Evolutionary conservation across 116 monocot genomes (phyloP), one percentile per base, ranked within the genome.

Genomic region (Trichopus zeylanicus): DNA sequence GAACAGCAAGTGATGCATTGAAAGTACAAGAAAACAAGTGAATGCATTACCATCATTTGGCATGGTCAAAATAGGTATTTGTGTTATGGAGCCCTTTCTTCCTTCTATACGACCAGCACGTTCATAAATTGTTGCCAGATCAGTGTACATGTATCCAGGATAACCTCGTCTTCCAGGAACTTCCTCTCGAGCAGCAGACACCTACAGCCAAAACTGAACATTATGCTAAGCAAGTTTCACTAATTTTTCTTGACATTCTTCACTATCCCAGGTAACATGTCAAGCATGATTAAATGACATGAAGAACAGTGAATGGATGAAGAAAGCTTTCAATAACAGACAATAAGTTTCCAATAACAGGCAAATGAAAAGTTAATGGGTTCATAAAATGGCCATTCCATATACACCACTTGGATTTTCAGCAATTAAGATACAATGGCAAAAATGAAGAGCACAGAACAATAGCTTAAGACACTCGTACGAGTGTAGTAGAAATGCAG

Each of bases 121-220:
- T 35, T 98, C 98, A 76, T 98, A 98, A 53, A 98, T 98, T 55
- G 98, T 98, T 48, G 98, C 98, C 53, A 98, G 73, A 88, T 98
- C 98, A 57, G 98, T 98, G 67, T 98, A 98, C 98, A 98, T 98
- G 48, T 98, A 98, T 15, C 98, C 98, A 73, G 98, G 98, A 75
- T 99, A 99, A 78, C 99, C 99, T 78, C 99, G 99, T 62, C 99
- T 82, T 78, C 99, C 99, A 52, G 98, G 98, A 34, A 98, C 98
- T 64, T 98, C 98, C 46, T 98, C 98, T 57, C 98, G 81, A 51
- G 98, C 98, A 26, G 98, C 98, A 61, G 98, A 98, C 10, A 98
- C 98, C 98, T 98, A 56, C 56, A 78, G 46, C 30, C 28, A 66
- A 54, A 35, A 47, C n/a, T 16, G n/a, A 42, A 16, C n/a, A 42